Evolutionary conservation across 2,329 filamentous ascomycete species (phyloP).

Genomic region (Amylocarpus encephaloides): DNA sequence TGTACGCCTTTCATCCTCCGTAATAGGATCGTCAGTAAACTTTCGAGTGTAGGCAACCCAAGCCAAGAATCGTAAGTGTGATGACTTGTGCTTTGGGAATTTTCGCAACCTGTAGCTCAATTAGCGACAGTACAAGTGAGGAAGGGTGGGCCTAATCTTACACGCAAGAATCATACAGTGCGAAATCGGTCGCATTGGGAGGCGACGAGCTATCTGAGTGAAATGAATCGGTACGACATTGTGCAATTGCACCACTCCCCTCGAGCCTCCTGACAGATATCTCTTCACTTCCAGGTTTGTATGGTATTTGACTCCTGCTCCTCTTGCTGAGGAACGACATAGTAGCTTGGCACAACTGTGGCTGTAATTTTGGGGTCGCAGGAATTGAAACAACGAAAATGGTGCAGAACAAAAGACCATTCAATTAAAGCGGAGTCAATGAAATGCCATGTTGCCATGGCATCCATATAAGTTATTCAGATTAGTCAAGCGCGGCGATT

Average conservation of each 20-base stretch:
- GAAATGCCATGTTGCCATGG: constrained; percentile 21
- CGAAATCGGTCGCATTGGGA: constrained; percentile 17
- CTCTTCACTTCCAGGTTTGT: constrained; percentile 20
- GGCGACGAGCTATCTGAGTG: constrained; percentile 14
- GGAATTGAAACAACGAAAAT: not conserved
- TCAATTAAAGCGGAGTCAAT: constrained; percentile 8
- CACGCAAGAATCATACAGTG: constrained; percentile 26
- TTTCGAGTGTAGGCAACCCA: constrained; percentile 27
- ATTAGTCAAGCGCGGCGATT: not conserved
- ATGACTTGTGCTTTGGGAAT: constrained; percentile 27
- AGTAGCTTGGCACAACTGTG: not conserved
- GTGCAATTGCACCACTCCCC: constrained; percentile 3
- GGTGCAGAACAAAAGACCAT: constrained; percentile 3
- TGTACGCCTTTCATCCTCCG: constrained; percentile 22
- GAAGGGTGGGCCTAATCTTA: constrained; percentile 13
- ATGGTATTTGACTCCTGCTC: constrained; percentile 22
- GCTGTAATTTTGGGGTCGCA: not conserved
- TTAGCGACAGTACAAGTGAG: not conserved
- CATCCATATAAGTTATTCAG: constrained; percentile 16
- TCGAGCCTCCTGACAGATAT: constrained; percentile 15
- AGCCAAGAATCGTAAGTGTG: constrained; percentile 24
- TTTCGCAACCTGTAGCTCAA: constrained; percentile 18
- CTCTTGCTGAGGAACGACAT: constrained; percentile 25
- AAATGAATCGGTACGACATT: constrained; percentile 12
- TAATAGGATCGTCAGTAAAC: constrained; percentile 23